Percentiles rank a stretch among this genome's conserved stretches.
Evolutionary conservation across 2,329 filamentous ascomycete genomes (phyloP).

Genomic region (Colletotrichum paranaense): DNA sequence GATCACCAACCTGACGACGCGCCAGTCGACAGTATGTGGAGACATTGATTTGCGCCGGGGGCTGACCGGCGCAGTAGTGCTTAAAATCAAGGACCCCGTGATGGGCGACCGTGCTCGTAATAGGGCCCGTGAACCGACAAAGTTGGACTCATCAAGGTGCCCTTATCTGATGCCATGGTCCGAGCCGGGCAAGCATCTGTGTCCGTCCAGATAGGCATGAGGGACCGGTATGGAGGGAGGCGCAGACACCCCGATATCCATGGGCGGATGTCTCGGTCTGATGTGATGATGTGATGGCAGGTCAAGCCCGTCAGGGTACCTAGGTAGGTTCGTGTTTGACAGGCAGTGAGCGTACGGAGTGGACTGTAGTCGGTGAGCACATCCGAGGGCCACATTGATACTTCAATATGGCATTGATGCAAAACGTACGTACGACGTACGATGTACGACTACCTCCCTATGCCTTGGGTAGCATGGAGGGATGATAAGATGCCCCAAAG

Average conservation of each 20-base stretch:
- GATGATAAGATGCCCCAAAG: neutral
- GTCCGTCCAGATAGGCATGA: neutral
- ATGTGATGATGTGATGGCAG: slow-evolving; percentile 13
- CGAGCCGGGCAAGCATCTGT: neutral
- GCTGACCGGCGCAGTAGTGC: slow-evolving; percentile 23
- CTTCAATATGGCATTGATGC: neutral
- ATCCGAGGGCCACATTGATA: slow-evolving; percentile 2
- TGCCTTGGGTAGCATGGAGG: neutral
- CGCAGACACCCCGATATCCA: neutral
- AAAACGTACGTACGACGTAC: neutral
- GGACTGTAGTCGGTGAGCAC: slow-evolving; percentile 3
- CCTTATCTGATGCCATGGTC: slow-evolving; percentile 15
- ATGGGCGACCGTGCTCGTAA: slow-evolving; percentile 2
- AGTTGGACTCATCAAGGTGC: slow-evolving; percentile 17
- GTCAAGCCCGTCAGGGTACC: neutral
- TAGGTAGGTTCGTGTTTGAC: neutral
- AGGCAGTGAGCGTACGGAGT: neutral
- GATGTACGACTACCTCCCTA: too few relatives aligned
- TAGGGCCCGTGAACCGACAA: neutral
- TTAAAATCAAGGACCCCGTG: slow-evolving; percentile 21
- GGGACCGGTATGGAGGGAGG: neutral
- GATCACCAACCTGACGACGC: slow-evolving; percentile 18
- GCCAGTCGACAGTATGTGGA: slow-evolving; percentile 11
- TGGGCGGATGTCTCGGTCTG: slow-evolving; percentile 18
- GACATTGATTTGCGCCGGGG: slow-evolving; percentile 34